A percentile compares a stretch with the other conserved stretches of the same genome.
Conservation (phyloP, 495 filamentous ascomycete genomes). For the Daldinia caldariorum region DNA sequence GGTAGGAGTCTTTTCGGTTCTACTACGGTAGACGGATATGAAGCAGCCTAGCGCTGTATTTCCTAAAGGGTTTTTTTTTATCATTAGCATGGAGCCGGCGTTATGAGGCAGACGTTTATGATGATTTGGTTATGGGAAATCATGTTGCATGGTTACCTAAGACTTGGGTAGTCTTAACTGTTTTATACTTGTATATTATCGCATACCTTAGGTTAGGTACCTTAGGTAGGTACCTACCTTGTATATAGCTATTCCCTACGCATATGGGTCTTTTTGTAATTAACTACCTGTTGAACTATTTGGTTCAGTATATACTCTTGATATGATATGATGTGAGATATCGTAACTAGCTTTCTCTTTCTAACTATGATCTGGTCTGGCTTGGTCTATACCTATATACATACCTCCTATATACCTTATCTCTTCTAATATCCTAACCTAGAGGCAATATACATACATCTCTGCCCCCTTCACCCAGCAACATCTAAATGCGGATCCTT, state of each 20-base stretch:
- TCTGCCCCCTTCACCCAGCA: conserved; percentile 8
- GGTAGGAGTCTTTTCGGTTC: not conserved
- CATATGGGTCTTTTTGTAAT: not conserved
- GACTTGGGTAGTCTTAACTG: not conserved
- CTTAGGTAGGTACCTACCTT: not conserved
- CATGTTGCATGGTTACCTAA: not conserved
- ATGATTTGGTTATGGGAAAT: not conserved
- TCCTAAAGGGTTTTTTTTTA: not conserved
- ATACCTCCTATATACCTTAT: too few species aligned
- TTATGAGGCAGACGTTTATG: not conserved
- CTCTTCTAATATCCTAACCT: not conserved
- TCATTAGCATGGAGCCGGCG: not conserved
- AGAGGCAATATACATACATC: too few species aligned
- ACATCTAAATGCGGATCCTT: conserved; percentile 16
- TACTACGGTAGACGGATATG: not conserved
- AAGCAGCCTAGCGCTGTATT: not conserved
- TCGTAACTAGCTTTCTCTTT: not conserved
- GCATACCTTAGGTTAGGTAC: not conserved
- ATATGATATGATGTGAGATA: too few species aligned
- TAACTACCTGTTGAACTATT: not conserved
- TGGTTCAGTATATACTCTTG: not conserved
- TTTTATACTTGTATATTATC: not conserved
- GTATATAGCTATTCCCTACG: not conserved
- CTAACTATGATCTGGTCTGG: not conserved
- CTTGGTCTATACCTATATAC: not conserved